Evolutionary conservation across 2,329 filamentous ascomycete genomes (phyloP).

Genomic region (Botrytis elliptica): DNA sequence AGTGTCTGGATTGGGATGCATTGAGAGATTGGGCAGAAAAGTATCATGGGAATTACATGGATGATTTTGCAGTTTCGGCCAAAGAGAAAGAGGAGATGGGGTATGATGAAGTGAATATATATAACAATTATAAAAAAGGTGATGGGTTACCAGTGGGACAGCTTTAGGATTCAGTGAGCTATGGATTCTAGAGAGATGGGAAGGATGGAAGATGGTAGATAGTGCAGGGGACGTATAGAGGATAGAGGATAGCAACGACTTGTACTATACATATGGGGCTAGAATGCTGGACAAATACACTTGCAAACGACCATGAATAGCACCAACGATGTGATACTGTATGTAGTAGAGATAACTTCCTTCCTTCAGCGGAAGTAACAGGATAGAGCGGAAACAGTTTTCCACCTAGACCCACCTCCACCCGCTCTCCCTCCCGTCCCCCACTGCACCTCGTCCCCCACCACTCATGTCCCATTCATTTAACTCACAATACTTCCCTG

Average conservation of each 20-base stretch:
- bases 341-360: background rate
- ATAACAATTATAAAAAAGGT: background rate
- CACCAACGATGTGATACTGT: background rate
- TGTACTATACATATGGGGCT: background rate
- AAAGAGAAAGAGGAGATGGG: background rate
- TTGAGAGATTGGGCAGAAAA: slow-evolving; percentile 13
- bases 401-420: background rate
- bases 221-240: background rate
- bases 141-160: slow-evolving; percentile 1
- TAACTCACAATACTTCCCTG: background rate
- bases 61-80: background rate
- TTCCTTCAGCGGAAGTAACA: background rate
- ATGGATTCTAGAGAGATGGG: no score
- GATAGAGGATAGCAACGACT: background rate
- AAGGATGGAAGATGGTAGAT: background rate
- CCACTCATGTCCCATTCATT: background rate
- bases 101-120: slow-evolving; percentile 1
- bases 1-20: slow-evolving; percentile 11
- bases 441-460: slow-evolving; percentile 3
- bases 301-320: background rate
- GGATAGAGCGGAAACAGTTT: background rate
- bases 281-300: background rate
- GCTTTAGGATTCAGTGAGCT: background rate
- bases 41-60: background rate
- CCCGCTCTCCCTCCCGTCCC: background rate